Evolutionary conservation across 176 grass and related monocot genomes (phyloP).

Genomic region (Aegilops speltoides): DNA sequence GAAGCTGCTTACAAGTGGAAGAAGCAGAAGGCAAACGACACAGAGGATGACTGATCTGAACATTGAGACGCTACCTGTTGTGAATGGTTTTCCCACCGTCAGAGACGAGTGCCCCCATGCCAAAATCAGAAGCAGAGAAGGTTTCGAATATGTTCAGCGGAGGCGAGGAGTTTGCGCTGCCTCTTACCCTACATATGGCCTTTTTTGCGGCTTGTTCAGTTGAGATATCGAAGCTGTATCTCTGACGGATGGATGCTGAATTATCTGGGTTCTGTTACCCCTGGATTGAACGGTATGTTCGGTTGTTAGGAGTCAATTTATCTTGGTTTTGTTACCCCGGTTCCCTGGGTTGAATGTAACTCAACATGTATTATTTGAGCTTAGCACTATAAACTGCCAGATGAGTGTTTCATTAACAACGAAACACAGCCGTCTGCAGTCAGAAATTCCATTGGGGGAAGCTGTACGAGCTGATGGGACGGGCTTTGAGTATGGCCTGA

Average conservation of each 20-base stretch:
- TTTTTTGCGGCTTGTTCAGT: neutral
- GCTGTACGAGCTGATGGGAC: neutral
- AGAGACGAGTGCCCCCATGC: no score
- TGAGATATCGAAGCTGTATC: neutral
- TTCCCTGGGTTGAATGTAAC: neutral
- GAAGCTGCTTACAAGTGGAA: slow-evolving; percentile 95
- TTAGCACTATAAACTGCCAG: neutral
- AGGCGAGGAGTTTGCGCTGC: neutral
- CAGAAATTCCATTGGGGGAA: neutral
- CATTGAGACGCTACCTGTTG: neutral
- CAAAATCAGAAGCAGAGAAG: slow-evolving; percentile 8
- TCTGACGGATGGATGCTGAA: neutral
- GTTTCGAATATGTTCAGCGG: neutral
- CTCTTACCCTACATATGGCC: no score
- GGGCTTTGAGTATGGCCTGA: neutral
- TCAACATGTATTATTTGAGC: slow-evolving; percentile 1
- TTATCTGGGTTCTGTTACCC: slow-evolving; percentile 12
- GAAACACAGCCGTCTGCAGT: neutral
- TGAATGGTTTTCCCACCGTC: neutral
- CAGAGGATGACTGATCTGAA: slow-evolving; percentile 54
- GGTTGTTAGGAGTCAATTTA: neutral
- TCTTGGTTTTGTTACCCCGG: neutral
- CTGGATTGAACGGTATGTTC: neutral
- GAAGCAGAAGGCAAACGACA: slow-evolving; percentile 57
- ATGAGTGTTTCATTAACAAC: neutral